Evolutionary conservation across 805 yeast species (phyloP), one percentile per base, ranked within the genome.

Genomic region (Spencermartinsiella europaea): DNA sequence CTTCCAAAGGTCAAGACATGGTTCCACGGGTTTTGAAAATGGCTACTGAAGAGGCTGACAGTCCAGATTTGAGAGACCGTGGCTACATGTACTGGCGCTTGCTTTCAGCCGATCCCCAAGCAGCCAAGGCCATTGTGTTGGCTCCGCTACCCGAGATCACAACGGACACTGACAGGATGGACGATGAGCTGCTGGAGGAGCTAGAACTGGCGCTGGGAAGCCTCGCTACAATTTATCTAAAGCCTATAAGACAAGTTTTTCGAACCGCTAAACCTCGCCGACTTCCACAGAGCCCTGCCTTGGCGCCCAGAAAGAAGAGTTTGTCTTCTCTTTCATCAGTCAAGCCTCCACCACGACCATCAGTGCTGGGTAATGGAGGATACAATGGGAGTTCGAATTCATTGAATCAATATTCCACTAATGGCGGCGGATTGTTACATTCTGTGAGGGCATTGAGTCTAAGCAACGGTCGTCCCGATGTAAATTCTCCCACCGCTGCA

Each of bases 51-150:
- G 84, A 80, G 10, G 69, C 73, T 1, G 81, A 81, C 51, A 82
- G 87, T 55, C 96, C 96, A 0, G 98, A 91, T 65, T 65, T 89
- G 8, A 73, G 97, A 50, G 95, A 87, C 53, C 68, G 96, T 34
- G 96, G 91, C 0, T 83, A 72, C 58, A 80, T 87, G 66, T 90
- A 91, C 66, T 84, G 95, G 93, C 73, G 95, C 47, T 65, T 90
- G 22, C 65, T 90, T 4, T 78, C 93, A 1, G 50, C 73, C 4
- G 71, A 69, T 40, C 71, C 71, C 33, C 70, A 70, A 16, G 66
- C 71, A 2, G 69, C 79, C 2, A 64, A 67, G 43, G 72, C 71
- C 19, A 73, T 90, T n/a, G 73, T 89, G 10, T 72, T 80, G 53
- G 78, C 80, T 12, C 68, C 70, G 2, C 47, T 79, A 17, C 95